Percentiles rank a stretch among this genome's conserved stretches.
Evolutionary conservation across 108 stramenopile genomes (phyloP).

Genomic region (Hondaea fermentalgiana): DNA sequence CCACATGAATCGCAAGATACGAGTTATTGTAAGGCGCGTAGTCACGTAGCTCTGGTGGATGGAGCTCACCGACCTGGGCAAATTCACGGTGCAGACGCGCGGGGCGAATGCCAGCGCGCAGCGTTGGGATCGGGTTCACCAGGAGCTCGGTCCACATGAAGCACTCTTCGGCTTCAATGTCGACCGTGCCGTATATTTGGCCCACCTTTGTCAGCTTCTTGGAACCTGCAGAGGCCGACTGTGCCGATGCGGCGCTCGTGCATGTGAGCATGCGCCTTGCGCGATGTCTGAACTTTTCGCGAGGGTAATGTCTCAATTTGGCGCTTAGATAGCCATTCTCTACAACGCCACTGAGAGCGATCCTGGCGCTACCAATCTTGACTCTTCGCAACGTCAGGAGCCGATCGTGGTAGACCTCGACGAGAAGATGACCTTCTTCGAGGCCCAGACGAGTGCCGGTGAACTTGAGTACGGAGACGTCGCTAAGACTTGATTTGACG

Average conservation of each 20-base stretch:
- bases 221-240: not conserved
- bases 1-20: not conserved
- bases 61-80: not conserved
- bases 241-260: not conserved
- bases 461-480: not conserved
- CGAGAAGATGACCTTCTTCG: not conserved
- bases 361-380: not conserved
- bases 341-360: not conserved
- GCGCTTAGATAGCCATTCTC: not conserved
- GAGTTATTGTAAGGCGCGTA: not conserved
- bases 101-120: not conserved
- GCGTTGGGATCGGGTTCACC: not conserved
- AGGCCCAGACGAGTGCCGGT: not conserved
- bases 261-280: not conserved
- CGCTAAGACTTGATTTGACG: not conserved
- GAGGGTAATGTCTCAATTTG: not conserved
- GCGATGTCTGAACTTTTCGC: not conserved
- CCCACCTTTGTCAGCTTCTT: not conserved
- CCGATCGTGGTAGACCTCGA: not conserved
- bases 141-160: not conserved
- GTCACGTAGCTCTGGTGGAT: not conserved
- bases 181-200: not conserved
- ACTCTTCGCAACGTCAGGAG: not conserved
- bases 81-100: slow-evolving; percentile 9
- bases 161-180: not conserved